These are phyloP conservation scores for Fusarium heterosporum DNA, from an alignment of 2,329 filamentous ascomycete genomes.

Conservation along the genomic window DNA sequence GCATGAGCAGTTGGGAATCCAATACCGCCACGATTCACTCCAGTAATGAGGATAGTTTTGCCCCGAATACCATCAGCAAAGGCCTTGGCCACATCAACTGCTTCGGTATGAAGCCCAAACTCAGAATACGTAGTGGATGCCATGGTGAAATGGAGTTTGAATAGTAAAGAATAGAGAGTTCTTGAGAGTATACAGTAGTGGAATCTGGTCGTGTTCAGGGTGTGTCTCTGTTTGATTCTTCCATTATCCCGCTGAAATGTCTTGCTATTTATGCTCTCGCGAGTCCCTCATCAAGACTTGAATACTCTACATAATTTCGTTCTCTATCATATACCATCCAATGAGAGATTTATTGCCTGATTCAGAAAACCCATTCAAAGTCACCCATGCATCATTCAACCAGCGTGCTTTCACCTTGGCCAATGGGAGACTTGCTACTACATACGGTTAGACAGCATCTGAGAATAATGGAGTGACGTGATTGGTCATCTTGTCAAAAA, in stretches of 20 bases:
- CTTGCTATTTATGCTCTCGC: not conserved
- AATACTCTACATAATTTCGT: not conserved
- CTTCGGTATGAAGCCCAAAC: not conserved
- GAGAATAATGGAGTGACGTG: fast-evolving
- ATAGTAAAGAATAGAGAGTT: no score
- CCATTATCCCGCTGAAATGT: not conserved
- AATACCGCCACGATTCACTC: conserved; percentile 4
- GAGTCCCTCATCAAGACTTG: not conserved
- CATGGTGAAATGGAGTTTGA: not conserved
- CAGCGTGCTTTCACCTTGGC: not conserved
- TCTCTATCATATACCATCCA: not conserved
- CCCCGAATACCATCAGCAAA: not conserved
- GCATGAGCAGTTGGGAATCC: conserved; percentile 7
- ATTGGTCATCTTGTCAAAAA: not conserved
- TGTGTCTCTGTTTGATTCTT: not conserved
- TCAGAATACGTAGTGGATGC: conserved; percentile 12
- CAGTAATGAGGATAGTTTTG: not conserved
- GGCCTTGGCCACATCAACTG: not conserved
- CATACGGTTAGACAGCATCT: not conserved
- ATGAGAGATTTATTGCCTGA: conserved; percentile 20
- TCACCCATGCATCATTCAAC: not conserved
- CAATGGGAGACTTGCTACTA: conserved; percentile 23
- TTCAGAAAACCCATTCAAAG: not conserved
- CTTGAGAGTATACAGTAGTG: no score
- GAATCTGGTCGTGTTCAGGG: not conserved